Evolutionary conservation across 106 monocot genomes (phyloP).

Genomic region (Platanthera guangdongensis): DNA sequence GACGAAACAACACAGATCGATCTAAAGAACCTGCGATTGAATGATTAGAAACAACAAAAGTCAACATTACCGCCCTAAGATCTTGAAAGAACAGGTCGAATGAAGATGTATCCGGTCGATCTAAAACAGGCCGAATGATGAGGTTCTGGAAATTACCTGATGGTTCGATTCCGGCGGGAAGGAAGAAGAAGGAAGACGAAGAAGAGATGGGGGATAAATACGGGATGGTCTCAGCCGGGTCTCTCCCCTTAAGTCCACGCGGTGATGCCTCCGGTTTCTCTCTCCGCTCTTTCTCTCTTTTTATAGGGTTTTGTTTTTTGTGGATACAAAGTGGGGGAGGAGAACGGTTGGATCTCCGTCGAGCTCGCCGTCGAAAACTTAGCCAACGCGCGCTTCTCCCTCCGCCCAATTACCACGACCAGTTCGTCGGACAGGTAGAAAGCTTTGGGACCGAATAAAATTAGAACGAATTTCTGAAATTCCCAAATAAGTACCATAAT

Average conservation of each 20-base stretch:
- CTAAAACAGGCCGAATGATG: neutral
- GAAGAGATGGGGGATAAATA: neutral
- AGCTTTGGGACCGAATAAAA: no score
- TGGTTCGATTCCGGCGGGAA: neutral
- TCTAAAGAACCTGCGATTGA: no score
- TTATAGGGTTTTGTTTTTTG: neutral
- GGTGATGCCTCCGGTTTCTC: neutral
- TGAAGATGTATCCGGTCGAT: no score
- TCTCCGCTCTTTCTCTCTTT: neutral
- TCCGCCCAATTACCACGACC: neutral
- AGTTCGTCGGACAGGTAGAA: neutral
- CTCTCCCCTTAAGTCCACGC: neutral
- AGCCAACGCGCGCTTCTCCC: neutral
- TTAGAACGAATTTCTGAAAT: no score
- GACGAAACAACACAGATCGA: no score
- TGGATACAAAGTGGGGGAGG: neutral
- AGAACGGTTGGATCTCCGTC: neutral
- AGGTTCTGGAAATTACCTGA: neutral
- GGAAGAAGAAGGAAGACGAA: neutral
- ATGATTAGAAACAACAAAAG: no score
- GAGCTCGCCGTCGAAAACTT: neutral
- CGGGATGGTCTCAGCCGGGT: neutral
- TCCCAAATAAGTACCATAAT: no score
- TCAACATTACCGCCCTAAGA: no score
- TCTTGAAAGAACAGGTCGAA: no score